Evolutionary conservation across 768 basidiomycete species (phyloP).

Genomic region (Russula emetica): DNA sequence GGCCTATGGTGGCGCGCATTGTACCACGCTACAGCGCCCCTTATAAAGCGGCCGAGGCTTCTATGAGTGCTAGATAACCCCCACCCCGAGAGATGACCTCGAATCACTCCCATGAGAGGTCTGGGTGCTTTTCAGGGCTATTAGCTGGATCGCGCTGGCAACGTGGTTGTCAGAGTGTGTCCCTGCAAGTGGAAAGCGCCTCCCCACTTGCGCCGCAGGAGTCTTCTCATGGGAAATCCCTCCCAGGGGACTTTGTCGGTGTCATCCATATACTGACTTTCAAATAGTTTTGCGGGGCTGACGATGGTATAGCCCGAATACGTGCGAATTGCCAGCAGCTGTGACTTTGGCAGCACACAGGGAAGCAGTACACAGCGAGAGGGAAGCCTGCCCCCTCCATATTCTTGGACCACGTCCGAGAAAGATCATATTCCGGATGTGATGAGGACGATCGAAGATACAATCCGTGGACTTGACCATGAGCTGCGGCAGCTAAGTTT

Average conservation of each 20-base stretch:
- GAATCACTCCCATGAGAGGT: conserved; percentile 8
- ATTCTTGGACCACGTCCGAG: conserved; percentile 21
- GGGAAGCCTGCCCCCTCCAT: conserved; percentile 27
- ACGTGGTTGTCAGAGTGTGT: conserved; percentile 5
- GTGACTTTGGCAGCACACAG: conserved; percentile 23
- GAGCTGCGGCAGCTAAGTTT: conserved; percentile 62
- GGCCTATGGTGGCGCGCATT: conserved; percentile 8
- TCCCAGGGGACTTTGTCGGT: conserved; percentile 17
- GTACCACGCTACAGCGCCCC: conserved; percentile 16
- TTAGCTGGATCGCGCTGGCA: conserved; percentile 24
- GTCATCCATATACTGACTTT: not conserved
- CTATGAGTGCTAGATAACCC: not conserved
- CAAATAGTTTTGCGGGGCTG: not conserved
- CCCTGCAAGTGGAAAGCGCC: conserved; percentile 6
- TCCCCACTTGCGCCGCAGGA: conserved; percentile 9
- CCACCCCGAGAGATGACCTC: conserved; percentile 12
- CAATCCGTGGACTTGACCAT: conserved; percentile 48
- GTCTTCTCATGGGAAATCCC: conserved; percentile 10
- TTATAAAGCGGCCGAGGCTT: conserved; percentile 16
- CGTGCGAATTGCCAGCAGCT: conserved; percentile 24
- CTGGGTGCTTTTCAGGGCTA: conserved; percentile 26
- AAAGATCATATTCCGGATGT: conserved; percentile 36
- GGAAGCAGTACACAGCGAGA: conserved; percentile 4
- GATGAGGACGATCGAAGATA: conserved; percentile 49
- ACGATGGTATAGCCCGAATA: conserved; percentile 23